These are phyloP conservation scores for Chytriomyces confervae DNA, from an alignment of 192 early-diverging fungal genomes.

Conservation along the genomic window DNA sequence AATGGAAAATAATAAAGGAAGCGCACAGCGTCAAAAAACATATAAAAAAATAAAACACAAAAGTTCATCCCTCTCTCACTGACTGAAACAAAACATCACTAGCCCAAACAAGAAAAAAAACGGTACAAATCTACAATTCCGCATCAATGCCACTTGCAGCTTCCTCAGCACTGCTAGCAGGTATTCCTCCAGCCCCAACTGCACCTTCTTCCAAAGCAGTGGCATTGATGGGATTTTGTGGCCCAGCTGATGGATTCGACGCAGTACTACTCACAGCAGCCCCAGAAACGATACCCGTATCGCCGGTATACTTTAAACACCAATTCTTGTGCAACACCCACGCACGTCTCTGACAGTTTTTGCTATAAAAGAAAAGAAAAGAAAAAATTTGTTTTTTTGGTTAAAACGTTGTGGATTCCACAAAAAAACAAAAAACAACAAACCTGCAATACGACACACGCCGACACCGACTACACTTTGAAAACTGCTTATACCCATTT, in stretches of 20 bases:
- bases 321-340: conserved; percentile 43
- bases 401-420: not conserved
- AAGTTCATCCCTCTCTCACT: too few species aligned
- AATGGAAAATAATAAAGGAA: too few species aligned
- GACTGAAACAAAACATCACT: too few species aligned
- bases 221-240: not conserved
- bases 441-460: conserved; percentile 40
- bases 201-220: not conserved
- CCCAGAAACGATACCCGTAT: not conserved
- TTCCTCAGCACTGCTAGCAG: not conserved
- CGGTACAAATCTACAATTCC: not conserved
- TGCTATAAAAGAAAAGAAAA: conserved; percentile 17
- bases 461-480: conserved; percentile 36
- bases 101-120: too few species aligned
- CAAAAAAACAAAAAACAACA: not conserved
- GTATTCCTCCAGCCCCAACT: not conserved
- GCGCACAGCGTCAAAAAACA: too few species aligned
- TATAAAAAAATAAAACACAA: too few species aligned
- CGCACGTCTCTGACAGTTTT: conserved; percentile 34
- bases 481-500: conserved; percentile 35
- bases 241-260: not conserved
- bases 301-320: conserved; percentile 40
- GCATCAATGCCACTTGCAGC: not conserved
- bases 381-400: too few species aligned
- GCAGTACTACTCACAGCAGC: not conserved